Conservation (phyloP, 1,139 yeast genomes). For the Yamadazyma mexicana region DNA sequence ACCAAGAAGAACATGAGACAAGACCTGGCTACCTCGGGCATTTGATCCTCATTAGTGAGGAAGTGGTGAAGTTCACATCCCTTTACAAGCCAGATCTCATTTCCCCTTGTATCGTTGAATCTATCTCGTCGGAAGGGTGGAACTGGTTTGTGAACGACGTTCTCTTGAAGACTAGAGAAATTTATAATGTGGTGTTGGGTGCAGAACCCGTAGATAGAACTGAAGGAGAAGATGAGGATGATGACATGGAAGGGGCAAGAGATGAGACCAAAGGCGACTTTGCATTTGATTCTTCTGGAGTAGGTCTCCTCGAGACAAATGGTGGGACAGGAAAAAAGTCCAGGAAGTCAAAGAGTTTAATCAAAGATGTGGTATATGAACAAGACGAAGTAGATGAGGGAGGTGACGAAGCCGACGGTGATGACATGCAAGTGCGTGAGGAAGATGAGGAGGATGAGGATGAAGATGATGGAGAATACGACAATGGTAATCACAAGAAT, state of each 20-base stretch:
- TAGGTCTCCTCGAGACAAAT: constrained; percentile 39
- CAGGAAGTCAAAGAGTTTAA: constrained; percentile 12
- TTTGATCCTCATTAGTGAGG: constrained; percentile 47
- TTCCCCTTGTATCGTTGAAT: constrained; percentile 42
- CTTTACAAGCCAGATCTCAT: constrained; percentile 50
- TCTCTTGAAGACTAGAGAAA: constrained; percentile 44
- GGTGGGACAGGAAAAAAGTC: constrained; percentile 13
- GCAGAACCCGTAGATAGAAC: constrained; percentile 18
- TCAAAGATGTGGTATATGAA: constrained; percentile 25
- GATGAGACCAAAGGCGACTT: constrained; percentile 13
- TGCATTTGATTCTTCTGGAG: constrained; percentile 36
- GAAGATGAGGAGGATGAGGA: constrained; percentile 22
- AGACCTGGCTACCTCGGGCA: constrained; percentile 53
- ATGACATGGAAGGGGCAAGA: constrained; percentile 2
- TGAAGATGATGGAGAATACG: constrained; percentile 7
- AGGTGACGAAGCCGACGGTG: constrained; percentile 1
- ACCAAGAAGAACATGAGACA: constrained; percentile 25
- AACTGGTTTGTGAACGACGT: constrained; percentile 47
- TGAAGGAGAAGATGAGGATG: constrained; percentile 13
- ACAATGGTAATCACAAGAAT: constrained; percentile 9
- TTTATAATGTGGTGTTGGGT: constrained; percentile 48
- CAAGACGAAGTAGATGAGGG: constrained; percentile 15
- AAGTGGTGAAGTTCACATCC: constrained; percentile 49
- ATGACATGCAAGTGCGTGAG: constrained; percentile 20
- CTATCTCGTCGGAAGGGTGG: constrained; percentile 41